phyloP scores from a whole-genome alignment of 1,284 basidiomycete species.

The Athelia sp. region DNA sequence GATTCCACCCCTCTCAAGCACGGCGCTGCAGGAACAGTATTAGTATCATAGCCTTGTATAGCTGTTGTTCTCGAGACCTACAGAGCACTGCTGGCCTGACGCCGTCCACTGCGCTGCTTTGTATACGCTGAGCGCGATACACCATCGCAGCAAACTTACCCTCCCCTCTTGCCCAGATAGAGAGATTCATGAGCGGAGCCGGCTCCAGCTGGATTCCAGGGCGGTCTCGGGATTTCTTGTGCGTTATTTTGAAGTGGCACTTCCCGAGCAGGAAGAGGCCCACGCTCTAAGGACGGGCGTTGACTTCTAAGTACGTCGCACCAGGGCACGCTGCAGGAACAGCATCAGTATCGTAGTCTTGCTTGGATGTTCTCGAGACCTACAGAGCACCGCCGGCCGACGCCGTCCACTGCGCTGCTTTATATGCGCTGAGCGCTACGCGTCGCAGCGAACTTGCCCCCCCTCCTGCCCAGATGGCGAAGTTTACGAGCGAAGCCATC shows the following conservation, averaged over 20 bases:
- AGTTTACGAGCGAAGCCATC: too few relatives aligned
- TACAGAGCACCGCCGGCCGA: too few relatives aligned
- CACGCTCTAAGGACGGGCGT: slow-evolving; percentile 50
- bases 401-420: too few relatives aligned
- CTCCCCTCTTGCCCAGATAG: slow-evolving; percentile 56
- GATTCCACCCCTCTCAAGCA: too few relatives aligned
- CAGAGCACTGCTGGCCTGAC: slow-evolving; percentile 55
- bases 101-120: slow-evolving; percentile 59
- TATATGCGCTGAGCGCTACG: too few relatives aligned
- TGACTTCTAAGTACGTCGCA: slow-evolving; percentile 43
- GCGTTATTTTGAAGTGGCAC: slow-evolving; percentile 38
- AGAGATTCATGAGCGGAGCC: slow-evolving; percentile 59
- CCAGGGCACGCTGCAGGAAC: not conserved
- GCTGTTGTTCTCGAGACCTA: slow-evolving; percentile 17
- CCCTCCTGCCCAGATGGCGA: too few relatives aligned
- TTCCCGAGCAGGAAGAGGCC: slow-evolving; percentile 68
- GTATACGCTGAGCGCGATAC: slow-evolving; percentile 47
- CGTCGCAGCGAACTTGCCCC: too few relatives aligned
- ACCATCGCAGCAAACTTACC: slow-evolving; percentile 59
- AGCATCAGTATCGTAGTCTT: slow-evolving; percentile 5
- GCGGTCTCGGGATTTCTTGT: slow-evolving; percentile 10
- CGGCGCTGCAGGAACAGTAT: too few relatives aligned
- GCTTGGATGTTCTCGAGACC: too few relatives aligned
- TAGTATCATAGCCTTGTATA: too few relatives aligned
- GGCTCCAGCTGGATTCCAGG: slow-evolving; percentile 31